These are phyloP conservation scores for Cordyceps cateniannulata DNA, from an alignment of 2,329 filamentous ascomycete species.

Conservation along the genomic window DNA sequence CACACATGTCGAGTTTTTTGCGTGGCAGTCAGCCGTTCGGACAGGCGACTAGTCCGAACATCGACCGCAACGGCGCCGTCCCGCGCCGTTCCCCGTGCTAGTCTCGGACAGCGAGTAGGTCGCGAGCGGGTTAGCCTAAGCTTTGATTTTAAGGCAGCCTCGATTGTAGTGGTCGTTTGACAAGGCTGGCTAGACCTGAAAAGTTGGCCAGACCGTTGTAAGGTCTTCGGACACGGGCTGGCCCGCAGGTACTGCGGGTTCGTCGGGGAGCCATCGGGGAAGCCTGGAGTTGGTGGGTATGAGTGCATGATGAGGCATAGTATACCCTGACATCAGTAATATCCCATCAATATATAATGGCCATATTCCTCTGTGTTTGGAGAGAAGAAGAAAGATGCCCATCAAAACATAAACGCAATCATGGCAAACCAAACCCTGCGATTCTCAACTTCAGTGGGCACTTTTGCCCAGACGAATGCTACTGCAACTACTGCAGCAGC, in stretches of 20 bases:
- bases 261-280: slow-evolving; percentile 3
- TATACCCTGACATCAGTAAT: not conserved
- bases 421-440: not conserved
- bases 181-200: not conserved
- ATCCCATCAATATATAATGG: not conserved
- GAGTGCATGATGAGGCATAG: not conserved
- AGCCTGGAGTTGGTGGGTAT: not conserved
- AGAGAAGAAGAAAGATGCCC: not conserved
- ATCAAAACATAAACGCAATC: not conserved
- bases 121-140: not conserved
- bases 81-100: not conserved
- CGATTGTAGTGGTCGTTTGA: not conserved
- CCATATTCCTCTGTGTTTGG: not conserved
- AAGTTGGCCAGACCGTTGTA: not conserved
- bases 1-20: not conserved
- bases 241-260: not conserved
- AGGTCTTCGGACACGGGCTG: not conserved
- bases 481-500: not conserved
- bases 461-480: slow-evolving; percentile 2
- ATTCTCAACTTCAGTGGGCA: not conserved
- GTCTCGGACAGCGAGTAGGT: not conserved
- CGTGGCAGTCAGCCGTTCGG: not conserved
- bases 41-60: not conserved
- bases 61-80: not conserved
- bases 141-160: not conserved